These are phyloP conservation scores for Prinsepia uniflora DNA, from an alignment of 306 rosid species.

Conservation along the genomic window DNA sequence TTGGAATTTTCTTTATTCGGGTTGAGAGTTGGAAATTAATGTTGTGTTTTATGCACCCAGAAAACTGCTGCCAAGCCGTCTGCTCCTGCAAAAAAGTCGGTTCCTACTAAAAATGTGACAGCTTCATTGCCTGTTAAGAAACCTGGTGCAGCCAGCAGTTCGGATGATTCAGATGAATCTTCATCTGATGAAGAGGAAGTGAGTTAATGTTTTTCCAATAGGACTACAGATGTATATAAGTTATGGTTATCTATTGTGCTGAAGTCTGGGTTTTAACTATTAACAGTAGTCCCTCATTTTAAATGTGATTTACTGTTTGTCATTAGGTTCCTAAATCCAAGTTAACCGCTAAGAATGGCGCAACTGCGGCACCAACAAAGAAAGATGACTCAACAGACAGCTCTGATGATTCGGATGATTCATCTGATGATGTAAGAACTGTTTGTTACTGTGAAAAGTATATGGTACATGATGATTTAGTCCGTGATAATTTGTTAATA, in stretches of 20 bases:
- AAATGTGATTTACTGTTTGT: background rate
- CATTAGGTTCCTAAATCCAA: conserved; percentile 37
- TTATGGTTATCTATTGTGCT: background rate
- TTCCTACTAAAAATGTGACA: conserved; percentile 36
- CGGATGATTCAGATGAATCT: conserved; percentile 32
- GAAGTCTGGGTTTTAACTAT: background rate
- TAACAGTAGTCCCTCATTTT: background rate
- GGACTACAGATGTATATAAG: background rate
- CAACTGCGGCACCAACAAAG: conserved; percentile 26
- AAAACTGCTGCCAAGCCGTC: conserved; percentile 35
- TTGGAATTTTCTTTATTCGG: too few relatives aligned
- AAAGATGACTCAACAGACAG: conserved; percentile 31
- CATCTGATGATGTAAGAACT: background rate
- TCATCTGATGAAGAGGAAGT: conserved; percentile 45
- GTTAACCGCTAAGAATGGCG: conserved; percentile 23
- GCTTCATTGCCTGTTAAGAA: conserved; percentile 18
- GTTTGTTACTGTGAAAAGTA: background rate
- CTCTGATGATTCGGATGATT: conserved; percentile 37
- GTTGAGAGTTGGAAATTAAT: background rate
- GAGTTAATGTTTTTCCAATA: conserved; percentile 7
- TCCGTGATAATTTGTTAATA: background rate
- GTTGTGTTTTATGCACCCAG: conserved; percentile 6
- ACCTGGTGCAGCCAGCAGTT: conserved; percentile 18
- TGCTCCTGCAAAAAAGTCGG: conserved; percentile 27
- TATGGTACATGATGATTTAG: background rate